phyloP scores from a whole-genome alignment of 805 yeast species.

The Nakazawaea ishiwadae region DNA sequence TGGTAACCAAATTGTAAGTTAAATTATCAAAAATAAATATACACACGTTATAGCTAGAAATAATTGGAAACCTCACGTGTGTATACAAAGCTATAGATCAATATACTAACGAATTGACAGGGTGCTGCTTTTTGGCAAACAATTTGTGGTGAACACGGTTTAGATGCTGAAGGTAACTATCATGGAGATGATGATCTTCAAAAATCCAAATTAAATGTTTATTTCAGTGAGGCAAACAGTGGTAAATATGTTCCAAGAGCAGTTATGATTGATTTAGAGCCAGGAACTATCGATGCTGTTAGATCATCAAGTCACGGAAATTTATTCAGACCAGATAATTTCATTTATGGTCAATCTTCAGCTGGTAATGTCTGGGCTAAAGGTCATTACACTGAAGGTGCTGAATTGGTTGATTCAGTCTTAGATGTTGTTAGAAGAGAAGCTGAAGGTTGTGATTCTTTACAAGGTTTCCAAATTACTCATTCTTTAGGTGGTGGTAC shows the following conservation, averaged over 20 bases:
- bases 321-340: constrained; percentile 89
- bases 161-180: constrained; percentile 70
- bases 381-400: constrained; percentile 96
- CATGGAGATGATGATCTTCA: constrained; percentile 55
- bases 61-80: background rate
- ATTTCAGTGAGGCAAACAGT: constrained; percentile 81
- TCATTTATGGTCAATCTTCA: constrained; percentile 82
- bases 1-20: constrained; percentile 90
- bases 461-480: constrained; percentile 91
- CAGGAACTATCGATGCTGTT: constrained; percentile 87
- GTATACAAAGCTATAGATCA: background rate
- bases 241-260: constrained; percentile 94
- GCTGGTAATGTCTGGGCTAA: constrained; percentile 98
- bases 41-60: too few relatives aligned
- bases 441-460: constrained; percentile 87
- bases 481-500: constrained; percentile 90
- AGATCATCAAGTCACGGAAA: constrained; percentile 77
- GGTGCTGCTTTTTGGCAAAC: constrained; percentile 96
- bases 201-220: constrained; percentile 60
- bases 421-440: constrained; percentile 89
- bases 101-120: constrained; percentile 22
- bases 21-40: too few relatives aligned
- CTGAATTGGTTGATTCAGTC: constrained; percentile 86
- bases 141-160: constrained; percentile 83
- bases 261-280: constrained; percentile 88